Evolutionary conservation across 2,329 filamentous ascomycete species (phyloP).

Genomic region (Xylariomycetidae sp.): DNA sequence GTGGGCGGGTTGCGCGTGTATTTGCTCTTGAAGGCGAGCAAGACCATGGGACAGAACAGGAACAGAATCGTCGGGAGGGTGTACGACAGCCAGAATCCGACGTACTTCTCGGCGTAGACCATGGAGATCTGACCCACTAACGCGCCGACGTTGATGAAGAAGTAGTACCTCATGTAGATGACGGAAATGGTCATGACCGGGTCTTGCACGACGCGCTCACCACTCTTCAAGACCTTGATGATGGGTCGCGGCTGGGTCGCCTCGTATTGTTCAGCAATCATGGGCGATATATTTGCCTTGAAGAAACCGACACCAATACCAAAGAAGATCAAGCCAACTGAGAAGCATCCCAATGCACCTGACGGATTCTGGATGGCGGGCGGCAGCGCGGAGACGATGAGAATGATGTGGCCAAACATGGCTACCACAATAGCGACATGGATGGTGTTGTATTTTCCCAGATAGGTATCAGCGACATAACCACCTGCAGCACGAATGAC

Average conservation of each 20-base stretch:
- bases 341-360: slow-evolving; percentile 43
- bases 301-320: slow-evolving; percentile 61
- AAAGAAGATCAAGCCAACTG: slow-evolving; percentile 51
- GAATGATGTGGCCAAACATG: slow-evolving; percentile 53
- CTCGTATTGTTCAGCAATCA: slow-evolving; percentile 57
- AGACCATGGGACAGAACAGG: slow-evolving; percentile 55
- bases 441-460: slow-evolving; percentile 62
- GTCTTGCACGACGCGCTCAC: slow-evolving; percentile 57
- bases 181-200: slow-evolving; percentile 52
- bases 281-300: slow-evolving; percentile 62
- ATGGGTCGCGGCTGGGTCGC: slow-evolving; percentile 41
- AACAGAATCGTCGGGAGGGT: slow-evolving; percentile 64
- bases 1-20: slow-evolving; percentile 61
- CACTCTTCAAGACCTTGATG: slow-evolving; percentile 44
- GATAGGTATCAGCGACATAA: too few species aligned
- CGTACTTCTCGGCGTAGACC: slow-evolving; percentile 71
- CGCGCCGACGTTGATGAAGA: slow-evolving; percentile 66
- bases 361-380: slow-evolving; percentile 48
- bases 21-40: slow-evolving; percentile 53
- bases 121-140: slow-evolving; percentile 58
- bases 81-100: slow-evolving; percentile 71
- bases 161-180: slow-evolving; percentile 64
- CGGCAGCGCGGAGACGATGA: slow-evolving; percentile 56
- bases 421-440: slow-evolving; percentile 52
- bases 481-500: too few species aligned